phyloP scores from a whole-genome alignment of 768 basidiomycete genomes.

The Leucosporidium creatinivorum region DNA sequence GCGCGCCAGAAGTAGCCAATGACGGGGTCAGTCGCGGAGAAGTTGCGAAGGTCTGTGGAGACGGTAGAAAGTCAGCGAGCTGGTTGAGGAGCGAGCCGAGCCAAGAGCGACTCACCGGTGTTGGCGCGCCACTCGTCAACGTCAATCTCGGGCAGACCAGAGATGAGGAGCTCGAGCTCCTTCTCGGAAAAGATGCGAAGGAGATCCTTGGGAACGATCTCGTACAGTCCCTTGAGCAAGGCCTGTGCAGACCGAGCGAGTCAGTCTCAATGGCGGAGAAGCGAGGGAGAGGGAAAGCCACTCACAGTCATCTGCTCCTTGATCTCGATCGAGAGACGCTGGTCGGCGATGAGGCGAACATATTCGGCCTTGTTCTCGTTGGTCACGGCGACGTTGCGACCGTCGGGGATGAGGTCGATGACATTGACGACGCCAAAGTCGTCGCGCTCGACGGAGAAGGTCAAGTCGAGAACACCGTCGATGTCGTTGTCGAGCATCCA shows the following conservation, averaged over 20 bases:
- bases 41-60: constrained; percentile 68
- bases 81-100: background rate
- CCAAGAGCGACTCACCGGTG: constrained; percentile 43
- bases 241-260: constrained; percentile 41
- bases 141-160: constrained; percentile 88
- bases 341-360: constrained; percentile 88
- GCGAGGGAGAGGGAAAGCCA: background rate
- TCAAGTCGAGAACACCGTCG: constrained; percentile 70
- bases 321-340: constrained; percentile 86
- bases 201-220: constrained; percentile 93
- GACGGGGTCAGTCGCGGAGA: constrained; percentile 72
- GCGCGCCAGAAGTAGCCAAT: constrained; percentile 99
- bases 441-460: constrained; percentile 91
- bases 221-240: constrained; percentile 84
- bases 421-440: constrained; percentile 93
- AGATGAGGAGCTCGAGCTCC: constrained; percentile 87
- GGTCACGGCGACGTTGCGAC: constrained; percentile 76
- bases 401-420: constrained; percentile 76
- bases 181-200: constrained; percentile 92
- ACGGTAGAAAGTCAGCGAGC: background rate
- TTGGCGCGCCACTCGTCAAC: constrained; percentile 95
- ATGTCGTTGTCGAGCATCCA: constrained; percentile 97
- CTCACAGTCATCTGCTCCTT: constrained; percentile 76
- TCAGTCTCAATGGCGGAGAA: background rate
- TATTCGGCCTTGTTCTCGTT: constrained; percentile 96